Evolutionary conservation across 2,329 filamentous ascomycete species (phyloP).

Genomic region (Sphaerulina vaccinii): DNA sequence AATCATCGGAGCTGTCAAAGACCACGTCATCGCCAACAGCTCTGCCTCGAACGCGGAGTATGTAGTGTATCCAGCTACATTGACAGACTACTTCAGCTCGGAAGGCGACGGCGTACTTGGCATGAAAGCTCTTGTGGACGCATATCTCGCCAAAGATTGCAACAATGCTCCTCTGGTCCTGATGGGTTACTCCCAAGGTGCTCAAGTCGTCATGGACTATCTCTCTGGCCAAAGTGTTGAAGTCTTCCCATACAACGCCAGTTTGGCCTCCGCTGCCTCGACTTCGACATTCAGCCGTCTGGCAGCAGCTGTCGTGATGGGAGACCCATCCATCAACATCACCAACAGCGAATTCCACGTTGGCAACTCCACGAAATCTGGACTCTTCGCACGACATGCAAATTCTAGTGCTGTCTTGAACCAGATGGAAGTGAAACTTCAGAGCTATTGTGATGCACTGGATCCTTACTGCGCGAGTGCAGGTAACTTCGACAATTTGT

Average conservation of each 20-base stretch:
- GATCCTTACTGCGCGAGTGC: slow-evolving; percentile 24
- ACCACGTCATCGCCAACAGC: slow-evolving; percentile 12
- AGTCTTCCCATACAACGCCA: slow-evolving; percentile 18
- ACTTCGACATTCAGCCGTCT: slow-evolving; percentile 11
- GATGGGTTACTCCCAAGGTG: slow-evolving; percentile 30
- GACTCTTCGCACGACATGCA: slow-evolving; percentile 19
- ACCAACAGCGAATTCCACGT: slow-evolving; percentile 20
- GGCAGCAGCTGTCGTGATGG: slow-evolving; percentile 23
- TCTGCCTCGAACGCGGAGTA: slow-evolving; percentile 21
- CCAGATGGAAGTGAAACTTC: slow-evolving; percentile 5
- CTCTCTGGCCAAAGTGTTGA: slow-evolving; percentile 21
- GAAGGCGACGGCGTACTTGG: slow-evolving; percentile 20
- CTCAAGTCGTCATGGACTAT: slow-evolving; percentile 22
- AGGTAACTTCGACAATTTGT: slow-evolving; percentile 15
- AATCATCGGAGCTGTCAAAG: slow-evolving; percentile 22
- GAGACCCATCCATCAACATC: slow-evolving; percentile 21
- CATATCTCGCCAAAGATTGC: slow-evolving; percentile 20
- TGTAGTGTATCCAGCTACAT: slow-evolving; percentile 23
- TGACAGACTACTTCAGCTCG: slow-evolving; percentile 24
- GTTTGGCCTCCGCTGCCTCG: slow-evolving; percentile 14
- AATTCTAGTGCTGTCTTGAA: slow-evolving; percentile 15
- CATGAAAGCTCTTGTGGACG: slow-evolving; percentile 17
- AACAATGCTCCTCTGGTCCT: slow-evolving; percentile 19
- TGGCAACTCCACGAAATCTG: slow-evolving; percentile 22
- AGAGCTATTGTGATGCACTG: slow-evolving; percentile 24